A percentile compares a stretch with the other conserved stretches of the same genome.
Evolutionary conservation across 2,329 filamentous ascomycete genomes (phyloP).

Genomic region (Coniochaeta hoffmannii): DNA sequence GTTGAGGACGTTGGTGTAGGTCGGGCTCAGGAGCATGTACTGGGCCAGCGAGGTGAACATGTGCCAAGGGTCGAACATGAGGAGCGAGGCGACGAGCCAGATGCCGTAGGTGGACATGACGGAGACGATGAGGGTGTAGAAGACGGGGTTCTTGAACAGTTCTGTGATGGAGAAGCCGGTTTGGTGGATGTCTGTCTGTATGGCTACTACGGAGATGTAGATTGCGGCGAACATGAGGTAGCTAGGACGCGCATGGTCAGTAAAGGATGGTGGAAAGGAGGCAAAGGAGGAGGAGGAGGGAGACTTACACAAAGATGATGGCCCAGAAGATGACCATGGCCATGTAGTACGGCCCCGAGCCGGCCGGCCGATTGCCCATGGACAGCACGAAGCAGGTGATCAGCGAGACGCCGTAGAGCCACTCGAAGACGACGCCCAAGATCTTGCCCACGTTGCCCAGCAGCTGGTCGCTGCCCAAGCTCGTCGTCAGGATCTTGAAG

Average conservation of each 20-base stretch:
- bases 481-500: slow-evolving; percentile 91
- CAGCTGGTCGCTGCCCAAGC: slow-evolving; percentile 61
- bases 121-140: slow-evolving; percentile 90
- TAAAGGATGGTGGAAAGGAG: slow-evolving; percentile 12
- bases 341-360: slow-evolving; percentile 89
- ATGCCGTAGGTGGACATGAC: slow-evolving; percentile 87
- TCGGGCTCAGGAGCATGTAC: slow-evolving; percentile 90
- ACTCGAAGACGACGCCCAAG: slow-evolving; percentile 86
- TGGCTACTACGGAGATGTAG: slow-evolving; percentile 85
- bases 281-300: neutral
- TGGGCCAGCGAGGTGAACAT: slow-evolving; percentile 95
- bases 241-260: slow-evolving; percentile 27
- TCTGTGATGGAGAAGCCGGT: slow-evolving; percentile 61
- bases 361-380: slow-evolving; percentile 88
- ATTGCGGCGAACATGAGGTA: slow-evolving; percentile 93
- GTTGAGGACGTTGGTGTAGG: slow-evolving; percentile 97
- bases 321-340: slow-evolving; percentile 99
- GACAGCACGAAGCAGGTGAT: slow-evolving; percentile 93
- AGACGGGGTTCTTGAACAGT: slow-evolving; percentile 80
- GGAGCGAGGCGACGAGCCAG: slow-evolving; percentile 82
- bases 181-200: slow-evolving; percentile 60
- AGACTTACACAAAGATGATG: slow-evolving; percentile 76
- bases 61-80: slow-evolving; percentile 99
- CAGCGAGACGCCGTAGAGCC: slow-evolving; percentile 86
- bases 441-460: slow-evolving; percentile 72